Evolutionary conservation across 148 eudicot species (phyloP).

Genomic region (Rhododendron ovatum): DNA sequence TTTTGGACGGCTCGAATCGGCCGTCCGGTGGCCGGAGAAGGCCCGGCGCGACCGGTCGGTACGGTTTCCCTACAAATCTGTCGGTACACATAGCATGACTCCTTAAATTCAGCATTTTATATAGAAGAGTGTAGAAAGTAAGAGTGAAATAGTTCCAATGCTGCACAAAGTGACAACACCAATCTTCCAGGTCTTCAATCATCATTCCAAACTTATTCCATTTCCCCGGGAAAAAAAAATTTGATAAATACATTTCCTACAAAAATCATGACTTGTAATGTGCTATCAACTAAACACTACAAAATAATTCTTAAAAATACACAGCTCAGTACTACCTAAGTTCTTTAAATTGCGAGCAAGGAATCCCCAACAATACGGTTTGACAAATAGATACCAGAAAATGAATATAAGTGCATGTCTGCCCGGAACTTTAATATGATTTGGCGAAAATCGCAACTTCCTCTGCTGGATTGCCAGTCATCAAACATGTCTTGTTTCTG

Average conservation of each 20-base stretch:
- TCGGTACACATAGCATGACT: too few species aligned
- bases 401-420: not conserved
- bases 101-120: not conserved
- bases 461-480: conserved; percentile 86
- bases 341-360: not conserved
- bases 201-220: not conserved
- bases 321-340: not conserved
- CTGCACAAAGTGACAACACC: not conserved
- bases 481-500: conserved; percentile 55
- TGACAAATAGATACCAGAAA: not conserved
- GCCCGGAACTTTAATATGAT: conserved; percentile 49
- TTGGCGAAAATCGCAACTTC: conserved; percentile 98
- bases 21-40: too few species aligned
- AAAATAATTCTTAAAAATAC: not conserved
- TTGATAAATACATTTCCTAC: not conserved
- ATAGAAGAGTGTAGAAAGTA: not conserved
- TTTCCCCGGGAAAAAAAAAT: not conserved
- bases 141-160: not conserved
- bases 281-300: not conserved
- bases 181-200: not conserved
- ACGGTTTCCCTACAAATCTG: too few species aligned
- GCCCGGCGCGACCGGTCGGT: too few species aligned
- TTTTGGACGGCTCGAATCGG: too few species aligned
- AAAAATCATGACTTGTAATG: not conserved
- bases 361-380: not conserved